Evolutionary conservation across 345 rosid species (phyloP), one percentile per base, ranked within the genome.

Genomic region (Brassica juncea): DNA sequence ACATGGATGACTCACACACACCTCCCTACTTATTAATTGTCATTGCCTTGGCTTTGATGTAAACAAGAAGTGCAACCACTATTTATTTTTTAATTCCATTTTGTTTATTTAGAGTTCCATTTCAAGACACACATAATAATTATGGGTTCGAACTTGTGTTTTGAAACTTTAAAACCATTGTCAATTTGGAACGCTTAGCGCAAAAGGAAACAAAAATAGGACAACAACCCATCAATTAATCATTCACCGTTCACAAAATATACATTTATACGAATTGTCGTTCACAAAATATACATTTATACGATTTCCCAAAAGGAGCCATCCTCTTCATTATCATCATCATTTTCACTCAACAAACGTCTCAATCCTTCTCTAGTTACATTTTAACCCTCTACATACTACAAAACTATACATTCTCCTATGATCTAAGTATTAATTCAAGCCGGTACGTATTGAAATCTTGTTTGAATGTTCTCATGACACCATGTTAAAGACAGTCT

Each of bases 291-390:
- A 60, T 73, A 63, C 34, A 73, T 25, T 25, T 67, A 11, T 83
- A 72, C 1, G 14, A 65, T 66, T 55, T 12, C 27, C n/a, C 11
- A 65, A 30, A 37, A 74, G 32, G 74, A 59, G 23, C 79, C 32
- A 34, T 47, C 55, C 55, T 60, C 28, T 52, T 79, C 86, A 83
- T 5, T 57, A 15, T 30, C 70, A 34, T 71, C 67, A 71, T 89
- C 91, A 86, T 89, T 83, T 85, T 87, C 44, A 75, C 82, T 80
- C 81, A 86, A 84, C 84, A 74, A 85, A 83, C 81, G 52, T 61
- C 66, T 65, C 28, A 72, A 32, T 44, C n/a, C 62, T 59, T 55
- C 15, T 66, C n/a, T 70, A 57, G 0, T 72, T 75, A 71, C 84
- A 1, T 27, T 57, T 14, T 47, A 35, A 44, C 70, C 84, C 65